Conservation (phyloP, 1,284 basidiomycete species). For the Cerrena zonata region DNA sequence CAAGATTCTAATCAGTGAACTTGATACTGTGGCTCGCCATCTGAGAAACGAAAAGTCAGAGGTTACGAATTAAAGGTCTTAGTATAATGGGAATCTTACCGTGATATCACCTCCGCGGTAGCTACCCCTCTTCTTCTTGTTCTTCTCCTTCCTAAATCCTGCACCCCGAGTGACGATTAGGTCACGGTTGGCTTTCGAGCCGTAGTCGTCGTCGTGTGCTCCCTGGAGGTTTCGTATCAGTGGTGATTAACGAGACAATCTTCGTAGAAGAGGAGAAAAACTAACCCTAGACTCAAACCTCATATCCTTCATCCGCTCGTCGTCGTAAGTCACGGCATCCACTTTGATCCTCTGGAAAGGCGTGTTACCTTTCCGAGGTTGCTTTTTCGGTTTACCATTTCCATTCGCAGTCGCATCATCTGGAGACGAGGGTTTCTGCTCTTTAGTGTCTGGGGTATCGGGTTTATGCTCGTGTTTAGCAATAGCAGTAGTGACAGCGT, state of each 20-base stretch:
- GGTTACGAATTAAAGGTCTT: slow-evolving; percentile 1
- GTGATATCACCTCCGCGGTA: slow-evolving; percentile 91
- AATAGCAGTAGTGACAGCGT: background rate
- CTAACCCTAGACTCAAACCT: slow-evolving; percentile 76
- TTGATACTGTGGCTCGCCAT: slow-evolving; percentile 82
- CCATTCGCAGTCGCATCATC: slow-evolving; percentile 9
- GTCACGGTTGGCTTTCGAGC: slow-evolving; percentile 79
- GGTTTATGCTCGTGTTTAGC: background rate
- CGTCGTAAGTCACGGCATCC: slow-evolving; percentile 51
- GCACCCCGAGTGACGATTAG: slow-evolving; percentile 90
- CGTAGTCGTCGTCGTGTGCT: slow-evolving; percentile 74
- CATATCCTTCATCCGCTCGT: slow-evolving; percentile 71
- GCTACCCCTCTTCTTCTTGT: slow-evolving; percentile 96
- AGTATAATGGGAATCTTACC: slow-evolving; percentile 38
- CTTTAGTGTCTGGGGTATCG: background rate
- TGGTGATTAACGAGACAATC: slow-evolving; percentile 10
- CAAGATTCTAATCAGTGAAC: slow-evolving; percentile 45
- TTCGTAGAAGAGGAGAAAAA: slow-evolving; percentile 10
- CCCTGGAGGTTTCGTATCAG: slow-evolving; percentile 38
- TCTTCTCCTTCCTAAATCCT: slow-evolving; percentile 97
- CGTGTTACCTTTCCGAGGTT: slow-evolving; percentile 40
- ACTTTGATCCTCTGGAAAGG: slow-evolving; percentile 83
- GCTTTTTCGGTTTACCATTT: slow-evolving; percentile 28
- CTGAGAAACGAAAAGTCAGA: slow-evolving; percentile 35
- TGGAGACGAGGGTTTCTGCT: background rate